These are phyloP conservation scores for Lindgomyces ingoldianus DNA, from an alignment of 495 filamentous ascomycete genomes.

Conservation along the genomic window DNA sequence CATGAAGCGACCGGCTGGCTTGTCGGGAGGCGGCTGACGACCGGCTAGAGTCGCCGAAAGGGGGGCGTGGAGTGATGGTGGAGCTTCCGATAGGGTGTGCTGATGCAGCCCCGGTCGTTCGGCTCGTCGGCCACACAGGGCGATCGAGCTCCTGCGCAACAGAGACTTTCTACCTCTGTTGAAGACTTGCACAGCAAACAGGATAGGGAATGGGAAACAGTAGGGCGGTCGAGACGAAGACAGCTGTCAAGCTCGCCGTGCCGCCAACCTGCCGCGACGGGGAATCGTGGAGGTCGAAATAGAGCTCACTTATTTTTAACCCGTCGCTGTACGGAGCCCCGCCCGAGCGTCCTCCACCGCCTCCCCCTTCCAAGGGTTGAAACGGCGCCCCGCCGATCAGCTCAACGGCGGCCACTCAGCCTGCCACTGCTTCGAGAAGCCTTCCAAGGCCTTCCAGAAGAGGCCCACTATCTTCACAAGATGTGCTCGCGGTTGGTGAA, in stretches of 20 bases:
- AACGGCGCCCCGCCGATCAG: background rate
- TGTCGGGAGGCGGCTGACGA: background rate
- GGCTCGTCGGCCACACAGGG: background rate
- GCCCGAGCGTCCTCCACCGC: background rate
- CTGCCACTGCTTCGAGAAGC: background rate
- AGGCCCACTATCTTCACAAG: background rate
- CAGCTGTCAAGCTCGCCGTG: too few species aligned
- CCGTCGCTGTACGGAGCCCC: background rate
- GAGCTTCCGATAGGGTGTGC: background rate
- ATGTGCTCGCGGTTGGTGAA: background rate
- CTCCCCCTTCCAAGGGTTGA: background rate
- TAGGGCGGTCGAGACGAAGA: background rate
- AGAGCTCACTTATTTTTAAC: background rate
- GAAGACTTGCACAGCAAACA: background rate
- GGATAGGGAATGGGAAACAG: background rate
- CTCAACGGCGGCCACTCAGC: too few species aligned
- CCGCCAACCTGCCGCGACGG: too few species aligned
- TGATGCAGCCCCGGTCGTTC: background rate
- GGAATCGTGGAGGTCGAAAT: background rate
- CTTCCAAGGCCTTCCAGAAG: background rate
- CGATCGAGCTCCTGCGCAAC: background rate
- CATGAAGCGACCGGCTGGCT: background rate
- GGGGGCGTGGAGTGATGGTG: too few species aligned
- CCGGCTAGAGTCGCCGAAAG: background rate
- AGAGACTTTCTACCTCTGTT: background rate